These are phyloP conservation scores for Daldinia sp. DNA, from an alignment of 2,329 filamentous ascomycete genomes.

Conservation along the genomic window DNA sequence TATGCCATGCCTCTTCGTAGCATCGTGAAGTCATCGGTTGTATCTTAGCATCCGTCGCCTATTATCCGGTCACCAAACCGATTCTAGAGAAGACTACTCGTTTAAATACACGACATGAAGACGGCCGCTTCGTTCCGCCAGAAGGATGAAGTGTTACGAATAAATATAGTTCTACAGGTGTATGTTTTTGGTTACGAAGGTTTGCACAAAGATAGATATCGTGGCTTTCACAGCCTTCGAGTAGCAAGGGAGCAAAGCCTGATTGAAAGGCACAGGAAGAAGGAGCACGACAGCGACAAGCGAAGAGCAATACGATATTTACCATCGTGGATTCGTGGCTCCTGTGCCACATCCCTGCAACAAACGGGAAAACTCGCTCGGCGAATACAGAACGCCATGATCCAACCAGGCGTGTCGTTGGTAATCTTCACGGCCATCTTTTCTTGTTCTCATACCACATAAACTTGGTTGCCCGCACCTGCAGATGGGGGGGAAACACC, in stretches of 20 bases:
- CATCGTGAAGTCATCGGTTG: background rate
- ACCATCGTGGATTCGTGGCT: constrained; percentile 11
- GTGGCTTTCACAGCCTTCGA: constrained; percentile 12
- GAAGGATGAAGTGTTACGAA: background rate
- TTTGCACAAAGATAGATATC: background rate
- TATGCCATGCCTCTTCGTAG: background rate
- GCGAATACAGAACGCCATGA: constrained; percentile 30
- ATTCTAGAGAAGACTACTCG: background rate
- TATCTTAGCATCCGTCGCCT: background rate
- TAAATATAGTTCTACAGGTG: background rate
- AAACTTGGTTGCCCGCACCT: constrained; percentile 5
- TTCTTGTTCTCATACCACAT: constrained; percentile 5
- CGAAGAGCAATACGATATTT: background rate
- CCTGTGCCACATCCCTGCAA: constrained; percentile 28
- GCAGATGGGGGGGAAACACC: background rate
- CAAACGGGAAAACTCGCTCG: constrained; percentile 22
- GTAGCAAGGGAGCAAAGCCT: constrained; percentile 17
- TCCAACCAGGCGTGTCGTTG: constrained; percentile 19
- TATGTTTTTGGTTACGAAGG: background rate
- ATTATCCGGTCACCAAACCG: constrained; percentile 10
- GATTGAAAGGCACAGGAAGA: background rate
- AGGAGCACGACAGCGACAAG: background rate
- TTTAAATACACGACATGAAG: background rate
- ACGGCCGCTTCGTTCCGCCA: background rate
- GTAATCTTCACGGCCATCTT: constrained; percentile 14